Base-by-base conservation (phyloP, 768 basidiomycete genomes). In the Asterophora parasitica region DNA sequence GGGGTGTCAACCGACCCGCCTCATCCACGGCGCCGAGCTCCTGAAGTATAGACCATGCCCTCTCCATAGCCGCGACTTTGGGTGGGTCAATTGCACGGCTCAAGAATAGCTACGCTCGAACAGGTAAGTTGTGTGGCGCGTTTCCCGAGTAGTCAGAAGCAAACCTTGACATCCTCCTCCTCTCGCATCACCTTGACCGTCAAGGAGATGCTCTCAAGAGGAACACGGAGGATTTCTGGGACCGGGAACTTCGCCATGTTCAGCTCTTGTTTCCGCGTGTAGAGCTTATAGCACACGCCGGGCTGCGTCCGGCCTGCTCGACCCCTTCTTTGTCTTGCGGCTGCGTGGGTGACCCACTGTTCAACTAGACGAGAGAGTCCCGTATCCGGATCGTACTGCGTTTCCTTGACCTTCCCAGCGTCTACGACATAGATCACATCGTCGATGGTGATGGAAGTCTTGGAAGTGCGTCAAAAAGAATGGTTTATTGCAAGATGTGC, bases 381-480 rank as follows among this genome's bases (percentile, higher is more conserved):
- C 1, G 74, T 79, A 33, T 84, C 83, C 0, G 84, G 66, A 57
- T 90, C 86, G 47, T 74, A 82, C 54, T 79, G 81, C 3, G 76
- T 86, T 66, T 94, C 91, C 63, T 93, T 94, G 53, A 89, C 88
- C 61, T 82, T 88, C 5, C 92, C 92, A 0, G 79, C 70, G 59
- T 95, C 92, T 10, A 94, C 75, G 16, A 94, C 91, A 57, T 87
- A 90, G 31, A 86, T 73, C 17, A 94, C 77, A 57, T 94, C 92
- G 57, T 93, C 87, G 47, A 96, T 92, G 0, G 92, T 93, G 45
- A 94, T 88, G 2, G 88, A 91, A 1, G 91, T 93, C 82, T 92
- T 42, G n/a, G 41, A 27, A 42, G 20, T 28, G n/a, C 47, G 39
- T 20, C 11, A 19, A 15, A 6, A 30, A 2, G 33, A 9, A 34